A percentile compares a stretch with the other conserved stretches of the same genome.
Evolutionary conservation across 2,329 filamentous ascomycete species (phyloP).

Genomic region (Trichophyton simii): DNA sequence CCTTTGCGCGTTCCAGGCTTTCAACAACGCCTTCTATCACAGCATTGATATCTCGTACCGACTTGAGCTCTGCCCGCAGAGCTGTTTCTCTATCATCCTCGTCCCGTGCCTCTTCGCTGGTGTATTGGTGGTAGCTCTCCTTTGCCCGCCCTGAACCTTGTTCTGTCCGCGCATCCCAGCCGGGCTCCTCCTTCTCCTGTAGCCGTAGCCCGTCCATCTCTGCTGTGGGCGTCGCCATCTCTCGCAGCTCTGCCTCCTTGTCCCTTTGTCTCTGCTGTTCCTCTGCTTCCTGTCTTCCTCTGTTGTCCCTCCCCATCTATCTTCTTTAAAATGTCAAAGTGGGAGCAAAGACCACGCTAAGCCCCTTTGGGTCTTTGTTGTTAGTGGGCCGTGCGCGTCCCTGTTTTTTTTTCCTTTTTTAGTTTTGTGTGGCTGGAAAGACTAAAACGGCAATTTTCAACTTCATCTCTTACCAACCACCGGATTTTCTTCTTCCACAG

Average conservation of each 20-base stretch:
- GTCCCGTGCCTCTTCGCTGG: slow-evolving; percentile 25
- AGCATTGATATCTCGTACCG: slow-evolving; percentile 73
- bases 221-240: slow-evolving; percentile 9
- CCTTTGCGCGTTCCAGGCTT: slow-evolving; percentile 36
- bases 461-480: neutral
- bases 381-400: neutral
- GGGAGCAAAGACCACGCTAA: neutral
- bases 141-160: slow-evolving; percentile 12
- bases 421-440: neutral
- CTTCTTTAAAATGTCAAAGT: neutral
- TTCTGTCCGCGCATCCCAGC: slow-evolving; percentile 5
- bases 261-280: neutral
- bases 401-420: neutral
- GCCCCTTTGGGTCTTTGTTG: neutral
- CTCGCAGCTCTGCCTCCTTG: no score
- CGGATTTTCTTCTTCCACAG: neutral
- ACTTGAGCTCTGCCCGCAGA: slow-evolving; percentile 66
- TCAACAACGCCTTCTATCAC: slow-evolving; percentile 55
- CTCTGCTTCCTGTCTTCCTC: neutral
- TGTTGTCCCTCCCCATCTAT: neutral
- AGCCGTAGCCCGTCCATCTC: slow-evolving; percentile 13
- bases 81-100: slow-evolving; percentile 53
- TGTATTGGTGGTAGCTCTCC: neutral
- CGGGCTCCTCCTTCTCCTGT: slow-evolving; percentile 6
- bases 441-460: neutral